phyloP scores from a whole-genome alignment of 148 eudicot genomes.

The Amaranthus cruentus region DNA sequence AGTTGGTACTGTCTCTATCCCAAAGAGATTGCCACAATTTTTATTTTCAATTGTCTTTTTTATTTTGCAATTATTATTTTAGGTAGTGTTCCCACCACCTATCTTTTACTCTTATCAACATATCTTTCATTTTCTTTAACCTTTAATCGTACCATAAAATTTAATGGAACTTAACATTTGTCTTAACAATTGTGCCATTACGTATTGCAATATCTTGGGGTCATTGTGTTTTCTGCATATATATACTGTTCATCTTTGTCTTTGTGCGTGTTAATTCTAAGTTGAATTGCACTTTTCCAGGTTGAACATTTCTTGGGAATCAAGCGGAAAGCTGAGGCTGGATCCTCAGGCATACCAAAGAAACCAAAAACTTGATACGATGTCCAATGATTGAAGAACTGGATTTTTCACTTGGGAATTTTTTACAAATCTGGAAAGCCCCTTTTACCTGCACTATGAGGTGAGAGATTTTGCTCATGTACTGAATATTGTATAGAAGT shows the following conservation, averaged over 20 bases:
- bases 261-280: neutral
- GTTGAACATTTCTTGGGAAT: slow-evolving; percentile 91
- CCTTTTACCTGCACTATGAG: neutral
- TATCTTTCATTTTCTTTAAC: too few relatives aligned
- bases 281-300: slow-evolving; percentile 34
- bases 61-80: too few relatives aligned
- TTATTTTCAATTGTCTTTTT: too few relatives aligned
- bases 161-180: too few relatives aligned
- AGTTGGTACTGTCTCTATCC: too few relatives aligned
- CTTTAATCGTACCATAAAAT: too few relatives aligned
- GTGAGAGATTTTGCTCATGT: slow-evolving; percentile 1
- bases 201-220: neutral
- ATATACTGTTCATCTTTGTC: neutral
- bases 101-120: too few relatives aligned
- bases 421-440: neutral
- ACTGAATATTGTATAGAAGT: neutral
- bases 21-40: too few relatives aligned
- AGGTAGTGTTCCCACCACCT: too few relatives aligned
- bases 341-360: slow-evolving; percentile 46
- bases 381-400: neutral
- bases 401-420: neutral
- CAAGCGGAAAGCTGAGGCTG: slow-evolving; percentile 66
- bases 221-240: neutral
- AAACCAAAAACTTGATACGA: slow-evolving; percentile 42
- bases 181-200: too few relatives aligned